phyloP scores from a whole-genome alignment of 2,329 filamentous ascomycete genomes.

The Penicillium crustosum region DNA sequence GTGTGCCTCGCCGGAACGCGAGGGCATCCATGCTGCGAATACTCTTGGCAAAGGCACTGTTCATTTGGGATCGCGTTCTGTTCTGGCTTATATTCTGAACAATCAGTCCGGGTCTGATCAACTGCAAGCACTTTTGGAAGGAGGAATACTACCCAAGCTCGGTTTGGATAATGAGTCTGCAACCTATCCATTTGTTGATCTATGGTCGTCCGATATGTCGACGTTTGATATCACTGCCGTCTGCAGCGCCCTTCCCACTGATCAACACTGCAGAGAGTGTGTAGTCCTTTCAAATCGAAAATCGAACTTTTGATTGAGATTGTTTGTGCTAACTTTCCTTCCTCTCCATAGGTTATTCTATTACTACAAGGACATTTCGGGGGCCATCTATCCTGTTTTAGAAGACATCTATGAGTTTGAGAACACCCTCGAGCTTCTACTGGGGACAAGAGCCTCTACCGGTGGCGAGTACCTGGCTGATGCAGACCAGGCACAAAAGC shows the following conservation, averaged over 20 bases:
- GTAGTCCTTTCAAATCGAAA: constrained; percentile 16
- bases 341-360: constrained; percentile 50
- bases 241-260: constrained; percentile 58
- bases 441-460: constrained; percentile 52
- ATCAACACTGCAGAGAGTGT: constrained; percentile 56
- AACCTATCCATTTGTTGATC: constrained; percentile 64
- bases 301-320: not conserved
- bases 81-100: constrained; percentile 60
- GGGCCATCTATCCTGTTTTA: constrained; percentile 61
- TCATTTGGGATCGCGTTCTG: constrained; percentile 61
- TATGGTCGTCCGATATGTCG: constrained; percentile 63
- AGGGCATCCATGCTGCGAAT: constrained; percentile 62
- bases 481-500: constrained; percentile 53
- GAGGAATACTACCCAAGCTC: constrained; percentile 61
- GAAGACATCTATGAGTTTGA: constrained; percentile 58
- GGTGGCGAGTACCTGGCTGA: constrained; percentile 44
- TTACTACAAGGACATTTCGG: constrained; percentile 58
- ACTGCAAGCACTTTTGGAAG: constrained; percentile 57
- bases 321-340: constrained; percentile 7
- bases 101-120: constrained; percentile 52
- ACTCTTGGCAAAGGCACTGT: constrained; percentile 61
- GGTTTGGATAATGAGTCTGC: constrained; percentile 64
- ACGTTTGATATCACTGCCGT: constrained; percentile 58
- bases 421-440: constrained; percentile 53
- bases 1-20: constrained; percentile 42